phyloP scores from a whole-genome alignment of 768 basidiomycete species.

The Lactifluus echinatus region DNA sequence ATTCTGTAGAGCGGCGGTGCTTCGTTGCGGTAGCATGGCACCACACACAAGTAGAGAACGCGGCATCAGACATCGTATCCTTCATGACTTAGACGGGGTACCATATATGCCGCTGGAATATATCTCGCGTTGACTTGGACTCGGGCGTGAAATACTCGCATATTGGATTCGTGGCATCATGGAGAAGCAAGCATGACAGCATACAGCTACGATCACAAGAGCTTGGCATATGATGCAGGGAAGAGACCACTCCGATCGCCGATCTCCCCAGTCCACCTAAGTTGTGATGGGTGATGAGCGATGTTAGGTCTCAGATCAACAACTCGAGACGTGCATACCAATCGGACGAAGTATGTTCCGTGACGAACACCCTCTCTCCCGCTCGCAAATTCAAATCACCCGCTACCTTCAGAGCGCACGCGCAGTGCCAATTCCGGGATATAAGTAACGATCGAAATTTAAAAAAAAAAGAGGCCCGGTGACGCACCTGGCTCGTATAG shows the following conservation, averaged over 20 bases:
- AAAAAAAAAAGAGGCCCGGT: too few species aligned
- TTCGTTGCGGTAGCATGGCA: slow-evolving; percentile 31
- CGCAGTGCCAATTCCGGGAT: neutral
- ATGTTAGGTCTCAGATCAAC: neutral
- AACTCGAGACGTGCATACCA: slow-evolving; percentile 41
- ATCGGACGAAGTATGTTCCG: slow-evolving; percentile 61
- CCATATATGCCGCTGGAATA: neutral
- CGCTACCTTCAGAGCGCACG: slow-evolving; percentile 43
- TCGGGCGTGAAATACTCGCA: neutral
- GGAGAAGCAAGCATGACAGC: neutral
- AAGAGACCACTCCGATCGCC: slow-evolving; percentile 18
- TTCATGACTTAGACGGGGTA: slow-evolving; percentile 4
- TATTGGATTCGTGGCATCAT: neutral
- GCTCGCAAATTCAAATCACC: slow-evolving; percentile 55
- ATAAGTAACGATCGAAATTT: too few species aligned
- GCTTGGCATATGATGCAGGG: slow-evolving; percentile 16
- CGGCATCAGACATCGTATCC: neutral
- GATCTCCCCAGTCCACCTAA: slow-evolving; percentile 20
- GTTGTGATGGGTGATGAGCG: neutral
- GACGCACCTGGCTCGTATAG: slow-evolving; percentile 53
- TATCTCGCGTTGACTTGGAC: neutral
- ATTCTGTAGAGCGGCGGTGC: slow-evolving; percentile 57
- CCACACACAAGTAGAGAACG: neutral
- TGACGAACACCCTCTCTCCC: slow-evolving; percentile 51
- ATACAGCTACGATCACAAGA: slow-evolving; percentile 1